phyloP scores from a whole-genome alignment of 1,284 basidiomycete genomes.

The Hortiboletus rubellus region DNA sequence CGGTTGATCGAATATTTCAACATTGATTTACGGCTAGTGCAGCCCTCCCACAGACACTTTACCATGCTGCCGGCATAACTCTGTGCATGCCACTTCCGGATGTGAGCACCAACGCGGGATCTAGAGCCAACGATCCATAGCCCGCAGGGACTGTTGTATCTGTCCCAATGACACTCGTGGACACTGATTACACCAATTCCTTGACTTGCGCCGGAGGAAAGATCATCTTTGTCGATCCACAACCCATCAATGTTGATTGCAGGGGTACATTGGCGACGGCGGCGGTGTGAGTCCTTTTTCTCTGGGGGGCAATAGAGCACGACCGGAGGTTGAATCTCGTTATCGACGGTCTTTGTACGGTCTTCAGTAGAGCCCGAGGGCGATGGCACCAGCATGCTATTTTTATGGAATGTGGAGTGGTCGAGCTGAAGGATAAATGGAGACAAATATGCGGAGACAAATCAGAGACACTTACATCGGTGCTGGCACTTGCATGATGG shows the following conservation, averaged over 20 bases:
- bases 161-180: conserved; percentile 17
- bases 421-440: background rate
- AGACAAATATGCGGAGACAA: background rate
- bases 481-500: background rate
- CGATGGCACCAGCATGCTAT: background rate
- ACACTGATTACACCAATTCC: background rate
- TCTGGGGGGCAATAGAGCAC: background rate
- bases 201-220: background rate
- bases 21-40: conserved; percentile 6
- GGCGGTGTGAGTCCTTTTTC: background rate
- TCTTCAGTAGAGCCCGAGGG: background rate
- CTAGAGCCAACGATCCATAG: conserved; percentile 18
- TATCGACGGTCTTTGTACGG: no score
- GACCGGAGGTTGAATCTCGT: background rate
- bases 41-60: conserved; percentile 15
- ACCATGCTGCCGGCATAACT: background rate
- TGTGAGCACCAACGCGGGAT: conserved; percentile 2
- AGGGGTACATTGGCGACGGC: background rate
- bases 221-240: conserved; percentile 13
- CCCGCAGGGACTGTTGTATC: conserved; percentile 7
- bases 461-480: background rate
- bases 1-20: conserved; percentile 8
- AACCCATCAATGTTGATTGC: conserved; percentile 5
- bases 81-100: conserved; percentile 12
- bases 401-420: background rate